phyloP scores from a whole-genome alignment of 345 rosid genomes.

The Garcia nutans region DNA sequence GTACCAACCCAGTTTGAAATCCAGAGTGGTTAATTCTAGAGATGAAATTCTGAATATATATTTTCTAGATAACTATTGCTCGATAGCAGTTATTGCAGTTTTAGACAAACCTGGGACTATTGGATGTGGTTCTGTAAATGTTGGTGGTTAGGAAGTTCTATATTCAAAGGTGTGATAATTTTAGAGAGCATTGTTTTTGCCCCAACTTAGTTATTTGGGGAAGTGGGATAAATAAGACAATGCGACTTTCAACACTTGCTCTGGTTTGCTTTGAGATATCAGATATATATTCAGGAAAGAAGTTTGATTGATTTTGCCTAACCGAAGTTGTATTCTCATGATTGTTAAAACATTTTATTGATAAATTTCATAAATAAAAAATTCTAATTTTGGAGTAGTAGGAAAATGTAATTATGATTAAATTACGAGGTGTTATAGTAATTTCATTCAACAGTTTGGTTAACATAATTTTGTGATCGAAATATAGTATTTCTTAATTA shows the following conservation, averaged over 20 bases:
- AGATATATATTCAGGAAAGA: not conserved
- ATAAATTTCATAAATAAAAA: too few species aligned
- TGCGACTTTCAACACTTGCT: not conserved
- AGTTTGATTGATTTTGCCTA: not conserved
- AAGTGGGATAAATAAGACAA: not conserved
- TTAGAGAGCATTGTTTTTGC: not conserved
- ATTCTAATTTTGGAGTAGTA: too few species aligned
- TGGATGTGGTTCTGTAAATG: constrained; percentile 20
- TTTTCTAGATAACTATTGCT: not conserved
- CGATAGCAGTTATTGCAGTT: not conserved
- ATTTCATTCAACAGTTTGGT: too few species aligned
- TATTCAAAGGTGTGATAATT: not conserved
- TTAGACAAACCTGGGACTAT: constrained; percentile 2
- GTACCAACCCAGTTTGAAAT: not conserved
- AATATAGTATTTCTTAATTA: too few species aligned
- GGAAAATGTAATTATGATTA: too few species aligned
- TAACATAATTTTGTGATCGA: too few species aligned
- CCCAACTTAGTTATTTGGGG: not conserved
- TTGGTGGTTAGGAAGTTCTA: constrained; percentile 6
- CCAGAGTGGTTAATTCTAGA: not conserved
- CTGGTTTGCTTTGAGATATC: not conserved
- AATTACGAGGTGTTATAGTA: too few species aligned
- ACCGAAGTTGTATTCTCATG: not conserved
- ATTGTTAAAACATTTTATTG: not conserved
- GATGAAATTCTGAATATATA: not conserved